Evolutionary conservation across 2,329 filamentous ascomycete species (phyloP).

Genomic region (Nannizziopsis barbatae): DNA sequence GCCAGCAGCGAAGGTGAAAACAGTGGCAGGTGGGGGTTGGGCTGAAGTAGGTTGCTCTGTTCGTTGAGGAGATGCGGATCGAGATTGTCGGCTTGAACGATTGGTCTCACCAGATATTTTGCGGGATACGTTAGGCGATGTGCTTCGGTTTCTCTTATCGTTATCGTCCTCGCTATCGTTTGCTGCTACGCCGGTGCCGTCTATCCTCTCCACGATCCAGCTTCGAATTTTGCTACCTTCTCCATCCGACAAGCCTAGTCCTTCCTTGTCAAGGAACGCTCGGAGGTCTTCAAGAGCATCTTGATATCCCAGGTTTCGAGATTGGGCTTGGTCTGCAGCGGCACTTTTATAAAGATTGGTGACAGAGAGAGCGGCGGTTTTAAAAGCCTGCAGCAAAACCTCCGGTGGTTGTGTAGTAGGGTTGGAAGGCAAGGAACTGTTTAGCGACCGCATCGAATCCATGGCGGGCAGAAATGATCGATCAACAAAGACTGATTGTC

Average conservation of each 20-base stretch:
- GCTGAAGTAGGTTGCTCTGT: constrained; percentile 20
- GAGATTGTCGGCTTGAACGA: constrained; percentile 21
- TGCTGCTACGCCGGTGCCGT: constrained; percentile 29
- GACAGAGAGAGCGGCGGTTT: constrained; percentile 80
- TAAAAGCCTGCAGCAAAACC: constrained; percentile 74
- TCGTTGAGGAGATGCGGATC: constrained; percentile 23
- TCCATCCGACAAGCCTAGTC: constrained; percentile 65
- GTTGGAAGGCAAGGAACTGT: constrained; percentile 49
- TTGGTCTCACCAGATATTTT: constrained; percentile 26
- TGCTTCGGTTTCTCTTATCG: constrained; percentile 30
- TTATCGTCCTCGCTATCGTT: constrained; percentile 38
- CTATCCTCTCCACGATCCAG: constrained; percentile 44
- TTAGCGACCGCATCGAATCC: constrained; percentile 55
- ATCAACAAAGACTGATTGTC: neutral
- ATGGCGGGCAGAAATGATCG: constrained; percentile 27
- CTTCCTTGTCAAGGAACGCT: constrained; percentile 70
- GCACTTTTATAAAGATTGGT: constrained; percentile 95
- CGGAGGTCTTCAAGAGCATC: constrained; percentile 86
- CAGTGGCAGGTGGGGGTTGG: constrained; percentile 19
- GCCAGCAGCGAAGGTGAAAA: constrained; percentile 37
- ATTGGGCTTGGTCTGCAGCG: constrained; percentile 61
- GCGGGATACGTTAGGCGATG: constrained; percentile 26
- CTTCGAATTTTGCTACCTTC: constrained; percentile 59
- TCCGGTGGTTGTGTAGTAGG: constrained; percentile 38
- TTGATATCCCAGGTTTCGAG: constrained; percentile 75